phyloP scores from a whole-genome alignment of 2,329 filamentous ascomycete genomes.

The Penicillium sp. region DNA sequence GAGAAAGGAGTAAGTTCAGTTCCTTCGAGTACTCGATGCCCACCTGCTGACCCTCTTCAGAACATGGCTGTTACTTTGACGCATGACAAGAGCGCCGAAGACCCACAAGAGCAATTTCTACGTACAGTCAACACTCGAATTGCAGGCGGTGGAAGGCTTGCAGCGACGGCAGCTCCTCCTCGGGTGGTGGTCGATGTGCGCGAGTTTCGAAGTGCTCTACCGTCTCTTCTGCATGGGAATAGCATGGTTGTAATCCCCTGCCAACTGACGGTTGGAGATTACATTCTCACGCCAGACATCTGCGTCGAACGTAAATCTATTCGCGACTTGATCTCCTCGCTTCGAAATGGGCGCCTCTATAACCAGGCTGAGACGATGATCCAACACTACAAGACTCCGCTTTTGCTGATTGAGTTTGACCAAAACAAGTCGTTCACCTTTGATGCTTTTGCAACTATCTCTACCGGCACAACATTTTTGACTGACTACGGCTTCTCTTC shows the following conservation, averaged over 20 bases:
- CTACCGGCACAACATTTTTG: conserved; percentile 47
- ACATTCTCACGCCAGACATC: conserved; percentile 86
- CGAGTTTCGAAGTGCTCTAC: conserved; percentile 91
- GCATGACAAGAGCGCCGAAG: conserved; percentile 70
- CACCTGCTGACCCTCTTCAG: conserved; percentile 30
- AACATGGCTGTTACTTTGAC: conserved; percentile 89
- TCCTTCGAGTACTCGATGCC: background rate
- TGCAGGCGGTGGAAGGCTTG: conserved; percentile 83
- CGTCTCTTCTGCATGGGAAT: conserved; percentile 86
- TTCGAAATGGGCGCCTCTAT: conserved; percentile 89
- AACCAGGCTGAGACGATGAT: conserved; percentile 94
- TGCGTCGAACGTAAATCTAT: conserved; percentile 95
- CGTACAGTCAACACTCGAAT: conserved; percentile 96
- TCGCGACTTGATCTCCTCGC: conserved; percentile 85
- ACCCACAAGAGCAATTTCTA: conserved; percentile 88
- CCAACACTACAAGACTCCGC: conserved; percentile 82
- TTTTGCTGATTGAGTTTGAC: conserved; percentile 97
- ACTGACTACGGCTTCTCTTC: conserved; percentile 58
- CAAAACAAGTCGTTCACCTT: conserved; percentile 97
- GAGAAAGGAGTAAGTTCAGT: conserved; percentile 72
- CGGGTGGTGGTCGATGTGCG: conserved; percentile 93
- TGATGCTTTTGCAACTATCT: conserved; percentile 61
- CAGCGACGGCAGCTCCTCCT: conserved; percentile 82
- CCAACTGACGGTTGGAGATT: conserved; percentile 95
- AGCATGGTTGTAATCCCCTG: conserved; percentile 89